Evolutionary conservation across 371 early-diverging fungal species (phyloP).

Genomic region (Actinomucor elegans): DNA sequence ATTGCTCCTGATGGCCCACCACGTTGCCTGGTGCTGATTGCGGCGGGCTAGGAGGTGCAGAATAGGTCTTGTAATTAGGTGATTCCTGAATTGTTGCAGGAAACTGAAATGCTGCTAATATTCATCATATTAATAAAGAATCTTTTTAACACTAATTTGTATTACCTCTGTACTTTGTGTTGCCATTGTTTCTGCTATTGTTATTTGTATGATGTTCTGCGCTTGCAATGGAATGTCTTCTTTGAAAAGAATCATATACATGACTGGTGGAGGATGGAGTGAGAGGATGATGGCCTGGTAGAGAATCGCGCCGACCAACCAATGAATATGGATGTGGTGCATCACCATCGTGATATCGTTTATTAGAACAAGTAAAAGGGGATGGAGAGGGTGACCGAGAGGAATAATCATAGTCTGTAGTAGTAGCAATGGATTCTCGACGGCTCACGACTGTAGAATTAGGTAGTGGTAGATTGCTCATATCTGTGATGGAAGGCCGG

Average conservation of each 20-base stretch:
- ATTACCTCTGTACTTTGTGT: constrained; percentile 38
- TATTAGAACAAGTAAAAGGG: constrained; percentile 19
- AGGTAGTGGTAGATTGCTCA: constrained; percentile 29
- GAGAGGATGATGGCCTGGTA: constrained; percentile 28
- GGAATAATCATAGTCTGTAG: constrained; percentile 37
- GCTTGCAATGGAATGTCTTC: constrained; percentile 61
- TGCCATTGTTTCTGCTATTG: constrained; percentile 5
- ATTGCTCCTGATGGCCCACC: constrained; percentile 9
- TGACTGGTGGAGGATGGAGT: constrained; percentile 18
- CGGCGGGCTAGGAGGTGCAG: constrained; percentile 64
- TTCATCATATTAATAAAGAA: too few relatives aligned
- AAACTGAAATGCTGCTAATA: constrained; percentile 34
- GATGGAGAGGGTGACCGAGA: constrained; percentile 45
- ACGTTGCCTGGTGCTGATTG: constrained; percentile 17
- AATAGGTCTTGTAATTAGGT: constrained; percentile 44
- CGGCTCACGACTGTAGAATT: constrained; percentile 34
- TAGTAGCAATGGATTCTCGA: constrained; percentile 41
- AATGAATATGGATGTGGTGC: constrained; percentile 9
- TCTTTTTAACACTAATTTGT: too few relatives aligned
- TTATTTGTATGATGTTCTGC: constrained; percentile 30
- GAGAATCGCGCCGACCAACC: constrained; percentile 38
- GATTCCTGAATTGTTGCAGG: constrained; percentile 42
- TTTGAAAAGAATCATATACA: constrained; percentile 44
- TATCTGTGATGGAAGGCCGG: constrained; percentile 34
- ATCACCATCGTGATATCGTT: constrained; percentile 9